Base-by-base conservation (phyloP, 2,329 filamentous ascomycete species). In the Fusarium algeriense region DNA sequence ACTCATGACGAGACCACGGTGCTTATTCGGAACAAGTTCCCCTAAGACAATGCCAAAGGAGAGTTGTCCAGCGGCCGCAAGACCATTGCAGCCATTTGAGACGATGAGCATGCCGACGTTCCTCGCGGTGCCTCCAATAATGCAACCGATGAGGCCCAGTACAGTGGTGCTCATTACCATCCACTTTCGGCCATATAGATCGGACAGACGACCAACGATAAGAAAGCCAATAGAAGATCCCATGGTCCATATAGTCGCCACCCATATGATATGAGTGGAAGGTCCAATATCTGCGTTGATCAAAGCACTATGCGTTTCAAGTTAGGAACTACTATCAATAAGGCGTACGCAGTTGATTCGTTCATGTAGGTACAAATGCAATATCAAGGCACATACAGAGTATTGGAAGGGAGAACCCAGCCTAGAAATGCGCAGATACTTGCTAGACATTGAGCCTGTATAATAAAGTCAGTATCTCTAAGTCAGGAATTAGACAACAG, bases 171-270 rank as follows among this genome's bases (percentile, higher is more conserved):
- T 74, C 38, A 84, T 76, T 12, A 81, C 78, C 67, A 82, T 79
- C 79, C 81, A 83, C 64, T 82, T 79, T 34, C 83, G 80, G 19
- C 83, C 83, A 54, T 82, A 84, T 30, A 84, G 77, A 70, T 85
- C 81, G 5, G 80, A 81, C 3, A 85, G 75, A 14, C 83, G 81
- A 43, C 83, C 83, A 34, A 82, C 76, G 14, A 85, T 73, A 61
- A 83, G 75, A 64, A 82, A 82, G 23, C 80, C 80, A 55, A 83
- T 77, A 49, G 78, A 79, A n/a, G 74, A 76, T 15, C 81, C 81
- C 61, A 84, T 75, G 4, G 81, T 81, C 78, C 79, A 83, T 59
- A 79, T 76, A 28, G 77, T 80, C 13, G 78, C 74, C 8, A 78
- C 77, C 79, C 80, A 80, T 66, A 59, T 69, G 64, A 81, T 81